These are phyloP conservation scores for Gnomoniopsis smithogilvyi DNA, from an alignment of 2,329 filamentous ascomycete species.

Conservation along the genomic window DNA sequence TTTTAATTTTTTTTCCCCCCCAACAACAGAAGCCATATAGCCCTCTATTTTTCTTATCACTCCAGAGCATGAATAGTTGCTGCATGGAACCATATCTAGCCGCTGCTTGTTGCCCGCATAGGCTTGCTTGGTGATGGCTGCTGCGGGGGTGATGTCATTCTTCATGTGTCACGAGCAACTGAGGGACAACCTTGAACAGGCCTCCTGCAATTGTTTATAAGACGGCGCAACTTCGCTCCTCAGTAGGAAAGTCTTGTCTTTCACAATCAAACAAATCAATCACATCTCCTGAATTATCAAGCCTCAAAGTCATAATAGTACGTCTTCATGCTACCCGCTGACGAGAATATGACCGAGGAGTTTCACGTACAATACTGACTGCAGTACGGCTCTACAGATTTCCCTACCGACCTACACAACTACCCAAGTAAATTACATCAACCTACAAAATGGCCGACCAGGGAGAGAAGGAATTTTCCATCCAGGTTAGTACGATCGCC, in stretches of 20 bases:
- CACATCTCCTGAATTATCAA: not conserved
- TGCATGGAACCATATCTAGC: not conserved
- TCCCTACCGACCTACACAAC: not conserved
- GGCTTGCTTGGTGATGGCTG: not conserved
- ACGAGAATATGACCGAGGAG: not conserved
- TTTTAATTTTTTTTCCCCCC: not conserved
- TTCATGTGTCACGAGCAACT: slow-evolving; percentile 7
- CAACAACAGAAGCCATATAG: not conserved
- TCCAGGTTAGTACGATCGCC: slow-evolving; percentile 30
- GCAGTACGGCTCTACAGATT: not conserved
- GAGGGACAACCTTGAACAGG: not conserved
- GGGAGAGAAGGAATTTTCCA: slow-evolving; percentile 42
- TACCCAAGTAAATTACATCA: not conserved
- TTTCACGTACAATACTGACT: not conserved
- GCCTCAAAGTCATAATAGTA: not conserved
- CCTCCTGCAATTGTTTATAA: slow-evolving; percentile 11
- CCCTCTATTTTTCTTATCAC: not conserved
- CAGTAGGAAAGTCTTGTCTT: not conserved
- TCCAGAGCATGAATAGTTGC: not conserved
- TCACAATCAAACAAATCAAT: not conserved
- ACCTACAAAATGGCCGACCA: slow-evolving; percentile 15
- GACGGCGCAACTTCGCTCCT: slow-evolving; percentile 9
- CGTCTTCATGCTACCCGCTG: not conserved
- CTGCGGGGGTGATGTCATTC: slow-evolving; percentile 15
- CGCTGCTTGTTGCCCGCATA: not conserved